Evolutionary conservation across 176 grass and related monocot species (phyloP).

Genomic region (Oryza nivara): DNA sequence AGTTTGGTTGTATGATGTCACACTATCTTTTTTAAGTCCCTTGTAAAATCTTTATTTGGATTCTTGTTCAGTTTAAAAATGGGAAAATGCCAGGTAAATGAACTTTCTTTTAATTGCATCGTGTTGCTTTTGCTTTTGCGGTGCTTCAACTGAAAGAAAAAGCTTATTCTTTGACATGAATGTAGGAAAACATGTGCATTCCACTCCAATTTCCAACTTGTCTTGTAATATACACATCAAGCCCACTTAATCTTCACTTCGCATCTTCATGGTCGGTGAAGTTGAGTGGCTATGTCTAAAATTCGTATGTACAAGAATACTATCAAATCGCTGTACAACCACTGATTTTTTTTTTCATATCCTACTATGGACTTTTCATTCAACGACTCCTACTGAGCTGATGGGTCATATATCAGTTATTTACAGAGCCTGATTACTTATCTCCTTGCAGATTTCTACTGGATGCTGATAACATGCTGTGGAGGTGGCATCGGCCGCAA

Average conservation of each 20-base stretch:
- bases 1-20: too few relatives aligned
- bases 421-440: constrained; percentile 26
- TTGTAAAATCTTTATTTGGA: neutral
- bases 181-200: constrained; percentile 15
- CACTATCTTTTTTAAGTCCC: too few relatives aligned
- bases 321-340: neutral
- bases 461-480: constrained; percentile 44
- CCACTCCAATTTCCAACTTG: constrained; percentile 5
- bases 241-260: constrained; percentile 43
- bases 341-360: constrained; percentile 27
- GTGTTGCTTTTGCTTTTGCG: neutral
- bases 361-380: constrained; percentile 22
- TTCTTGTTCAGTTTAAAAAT: neutral
- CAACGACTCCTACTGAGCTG: neutral
- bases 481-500: constrained; percentile 35
- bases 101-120: neutral
- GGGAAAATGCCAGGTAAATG: neutral
- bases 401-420: constrained; percentile 22
- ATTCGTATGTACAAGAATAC: constrained; percentile 31
- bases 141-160: neutral
- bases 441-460: constrained; percentile 35
- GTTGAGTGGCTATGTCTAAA: neutral
- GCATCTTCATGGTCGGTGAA: constrained; percentile 30
- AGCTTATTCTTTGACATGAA: neutral
- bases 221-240: neutral